Base-by-base conservation (phyloP, 2,329 filamentous ascomycete genomes). In the Monilinia laxa region DNA sequence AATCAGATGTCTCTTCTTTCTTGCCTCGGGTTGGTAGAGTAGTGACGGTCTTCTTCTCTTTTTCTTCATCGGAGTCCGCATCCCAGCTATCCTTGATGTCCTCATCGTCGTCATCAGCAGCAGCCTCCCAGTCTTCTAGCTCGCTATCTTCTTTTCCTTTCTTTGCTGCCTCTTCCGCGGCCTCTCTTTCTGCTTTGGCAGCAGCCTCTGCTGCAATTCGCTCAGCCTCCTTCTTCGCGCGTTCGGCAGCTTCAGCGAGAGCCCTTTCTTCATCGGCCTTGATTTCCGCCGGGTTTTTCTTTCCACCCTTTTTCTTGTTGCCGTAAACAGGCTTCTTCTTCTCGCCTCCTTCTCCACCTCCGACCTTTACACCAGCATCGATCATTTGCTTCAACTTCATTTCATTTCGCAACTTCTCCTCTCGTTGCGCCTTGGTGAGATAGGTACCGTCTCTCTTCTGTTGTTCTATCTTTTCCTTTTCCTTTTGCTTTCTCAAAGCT, bases 31-130 rank as follows among this genome's bases (percentile, higher is more conserved):
- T 64, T 11, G 74, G 71, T 51, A 75, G 55, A 25, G 65, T 53
- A 42, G 71, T 70, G 23, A 72, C 73, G 53, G 72, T 75, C 45
- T 76, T 71, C 66, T 78, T 77, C 83, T 81, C 75, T 76, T 74
- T 68, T 73, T 93, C 90, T 9, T 91, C 90, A 59, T 91, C 90
- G 3, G 73, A 89, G 65, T 92, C 90, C 45, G 91, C 93, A 77
- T 98, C 94, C 94, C 94, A 98, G 81, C 90, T 94, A 71, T 97
- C 94, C 80, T 97, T 97, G 75, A 96, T 84, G 68, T 90, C 89
- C 20, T 90, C 88, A 35, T 91, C 86, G 14, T 85, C 86, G 58
- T 91, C 90, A 35, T 88, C 90, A 40, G 90, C 92, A 60, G 91
- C 89, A 40, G 88, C 87, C 78, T 97, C 92, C 93, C 93, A 97